Base-by-base conservation (phyloP, 768 basidiomycete genomes). In the Hygrocybe coccinea region DNA sequence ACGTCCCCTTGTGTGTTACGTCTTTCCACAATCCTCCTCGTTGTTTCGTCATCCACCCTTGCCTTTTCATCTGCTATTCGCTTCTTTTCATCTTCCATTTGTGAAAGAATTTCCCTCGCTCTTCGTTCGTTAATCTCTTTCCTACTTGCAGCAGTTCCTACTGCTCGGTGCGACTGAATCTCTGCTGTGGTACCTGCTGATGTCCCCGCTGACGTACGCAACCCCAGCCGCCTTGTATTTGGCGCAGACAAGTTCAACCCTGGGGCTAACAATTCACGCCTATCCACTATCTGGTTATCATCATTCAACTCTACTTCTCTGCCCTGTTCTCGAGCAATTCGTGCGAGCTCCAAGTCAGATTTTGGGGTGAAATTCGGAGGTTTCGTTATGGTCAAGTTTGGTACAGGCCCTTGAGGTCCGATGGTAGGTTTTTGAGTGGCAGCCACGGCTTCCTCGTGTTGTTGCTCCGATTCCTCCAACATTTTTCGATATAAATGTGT, bases 241-340 rank as follows among this genome's bases (percentile, higher is more conserved):
- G 87, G 83, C 57, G 89, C 81, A 34, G 90, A 84, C 44, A 98
- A 78, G 67, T 99, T 99, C 54, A 99, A 74, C 2, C 97, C 97
- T 4, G 95, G 95, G 19, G 87, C 83, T 44, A 98, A 76, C 7
- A 99, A 75, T 51, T 95, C 91, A 54, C 95, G 86, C 66, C 95
- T 94, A 74, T 99, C 97, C 47, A 99, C 87, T 45, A 98, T 94
- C 67, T 95, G 91, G 63, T 94, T 95, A 63, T 97, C 95, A 69
- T 98, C 95, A 69, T 98, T 98, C 34, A 97, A 74, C 69, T 97
- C 95, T 34, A 99, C 86, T 10, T 84, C 78, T 68, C 89, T 89
- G 21, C 94, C 95, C 64, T 87, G 78, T 56, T 78, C 81, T 60
- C 77, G 76, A 14, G 92, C 91, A 43, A 79, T 62, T 43, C 69